phyloP scores from a whole-genome alignment of 2,329 filamentous ascomycete species.

The Truncatella angustata region DNA sequence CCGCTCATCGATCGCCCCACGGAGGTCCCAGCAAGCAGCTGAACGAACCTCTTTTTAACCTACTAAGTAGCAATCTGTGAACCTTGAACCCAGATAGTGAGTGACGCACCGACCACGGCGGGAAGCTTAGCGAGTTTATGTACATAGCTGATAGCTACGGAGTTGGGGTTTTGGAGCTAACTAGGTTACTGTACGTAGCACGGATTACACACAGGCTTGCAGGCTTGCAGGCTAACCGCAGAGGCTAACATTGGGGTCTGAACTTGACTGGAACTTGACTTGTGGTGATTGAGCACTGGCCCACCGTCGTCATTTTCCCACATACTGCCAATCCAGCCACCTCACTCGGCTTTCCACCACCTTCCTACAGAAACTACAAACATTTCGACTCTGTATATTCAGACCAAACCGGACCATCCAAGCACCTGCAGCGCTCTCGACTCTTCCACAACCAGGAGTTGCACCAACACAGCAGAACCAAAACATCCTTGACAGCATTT shows the following conservation, averaged over 20 bases:
- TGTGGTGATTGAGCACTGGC: slow-evolving; percentile 9
- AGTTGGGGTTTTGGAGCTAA: too few relatives aligned
- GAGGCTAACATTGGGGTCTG: too few relatives aligned
- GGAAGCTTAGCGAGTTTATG: too few relatives aligned
- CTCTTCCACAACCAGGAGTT: neutral
- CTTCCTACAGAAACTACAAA: neutral
- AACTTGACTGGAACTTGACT: too few relatives aligned
- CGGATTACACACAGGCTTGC: too few relatives aligned
- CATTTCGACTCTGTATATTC: too few relatives aligned
- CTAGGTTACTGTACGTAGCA: too few relatives aligned
- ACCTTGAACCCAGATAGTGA: slow-evolving; percentile 5
- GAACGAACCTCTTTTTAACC: neutral
- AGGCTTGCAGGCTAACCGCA: too few relatives aligned
- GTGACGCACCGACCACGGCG: slow-evolving; percentile 10
- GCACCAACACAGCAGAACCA: neutral
- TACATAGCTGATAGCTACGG: too few relatives aligned
- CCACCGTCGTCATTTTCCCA: slow-evolving; percentile 15
- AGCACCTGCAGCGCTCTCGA: neutral
- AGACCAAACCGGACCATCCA: neutral
- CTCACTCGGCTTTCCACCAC: slow-evolving; percentile 9
- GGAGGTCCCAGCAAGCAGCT: neutral
- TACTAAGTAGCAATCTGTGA: too few relatives aligned
- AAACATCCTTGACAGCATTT: slow-evolving; percentile 10
- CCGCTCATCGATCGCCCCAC: neutral
- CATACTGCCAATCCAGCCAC: slow-evolving; percentile 12